Conservation (phyloP, 2,329 filamentous ascomycete species). For the Teratosphaeria viscida region DNA sequence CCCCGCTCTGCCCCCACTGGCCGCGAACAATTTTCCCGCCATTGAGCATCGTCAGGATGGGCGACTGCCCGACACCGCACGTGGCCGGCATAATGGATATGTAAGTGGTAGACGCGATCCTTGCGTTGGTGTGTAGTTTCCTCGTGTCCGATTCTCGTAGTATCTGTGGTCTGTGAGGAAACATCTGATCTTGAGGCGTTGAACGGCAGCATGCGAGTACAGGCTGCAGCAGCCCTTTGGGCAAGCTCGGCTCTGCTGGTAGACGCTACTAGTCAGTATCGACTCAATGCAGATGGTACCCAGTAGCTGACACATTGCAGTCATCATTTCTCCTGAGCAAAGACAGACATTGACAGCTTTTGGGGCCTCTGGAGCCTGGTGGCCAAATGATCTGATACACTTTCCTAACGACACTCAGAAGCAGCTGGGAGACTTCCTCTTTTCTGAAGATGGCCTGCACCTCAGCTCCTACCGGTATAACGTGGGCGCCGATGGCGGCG, state of each 20-base stretch:
- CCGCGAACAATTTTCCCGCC: background rate
- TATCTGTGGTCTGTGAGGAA: background rate
- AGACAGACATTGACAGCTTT: slow-evolving; percentile 8
- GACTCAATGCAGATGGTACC: background rate
- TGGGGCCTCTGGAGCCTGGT: slow-evolving; percentile 9
- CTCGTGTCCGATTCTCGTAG: background rate
- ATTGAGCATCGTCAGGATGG: background rate
- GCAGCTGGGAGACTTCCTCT: slow-evolving; percentile 6
- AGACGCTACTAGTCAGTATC: background rate
- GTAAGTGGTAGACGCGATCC: background rate
- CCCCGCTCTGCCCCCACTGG: background rate
- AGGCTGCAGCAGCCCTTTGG: background rate
- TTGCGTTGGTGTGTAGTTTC: background rate
- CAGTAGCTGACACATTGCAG: background rate
- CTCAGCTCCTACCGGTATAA: slow-evolving; percentile 10
- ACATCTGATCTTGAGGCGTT: background rate
- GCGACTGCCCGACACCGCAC: background rate
- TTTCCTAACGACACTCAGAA: slow-evolving; percentile 4
- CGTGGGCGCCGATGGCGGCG: slow-evolving; percentile 7
- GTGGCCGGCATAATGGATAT: background rate
- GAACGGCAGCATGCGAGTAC: background rate
- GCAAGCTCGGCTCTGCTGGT: background rate
- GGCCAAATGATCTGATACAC: slow-evolving; percentile 5
- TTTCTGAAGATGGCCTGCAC: slow-evolving; percentile 8
- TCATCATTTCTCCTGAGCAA: background rate